Base-by-base conservation (phyloP, 495 filamentous ascomycete genomes). In the Terfezia claveryi region DNA sequence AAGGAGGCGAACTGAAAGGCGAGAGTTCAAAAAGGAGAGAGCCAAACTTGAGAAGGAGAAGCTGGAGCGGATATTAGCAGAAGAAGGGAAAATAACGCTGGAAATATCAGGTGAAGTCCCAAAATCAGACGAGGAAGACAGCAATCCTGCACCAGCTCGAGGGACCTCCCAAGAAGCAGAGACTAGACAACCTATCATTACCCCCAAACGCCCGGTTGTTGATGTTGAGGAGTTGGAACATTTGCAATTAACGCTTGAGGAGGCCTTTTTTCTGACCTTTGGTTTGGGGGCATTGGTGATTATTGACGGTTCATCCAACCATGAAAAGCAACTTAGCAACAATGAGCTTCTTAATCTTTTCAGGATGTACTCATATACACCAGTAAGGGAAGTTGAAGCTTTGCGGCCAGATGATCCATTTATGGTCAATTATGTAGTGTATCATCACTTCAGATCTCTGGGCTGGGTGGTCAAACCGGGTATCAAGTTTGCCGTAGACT, bases 381-480 rank as follows among this genome's bases (percentile, higher is more conserved):
- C 87, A 54, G 60, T 54, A 51, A 63, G 66, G 3, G 61, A 60
- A 11, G 56, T 62, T 7, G 58, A 63, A 51, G 11, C 50, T 20
- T 65, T 77, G 23, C 68, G 72, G 54, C 76, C 80, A 0, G 83
- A 93, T 68, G 84, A 92, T 60, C 77, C 82, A 0, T 96, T 99
- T 68, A 71, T 94, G 49, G 64, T 91, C 23, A 79, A 82, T 37
- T 99, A 96, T 64, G 77, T 78, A 36, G 83, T 82, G 12, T 99
- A 94, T 63, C 91, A 99, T 62, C 91, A 99, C 67, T 99, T 91
- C 70, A 85, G 91, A 23, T 92, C 87, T 8, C 74, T 96, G 0
- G 91, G 91, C 50, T 99, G 91, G 91, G 85, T 94, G n/a, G 79
- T 89, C 0, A 82, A 92, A 16, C 78, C 83, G 23, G 91, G 92